Conservation (phyloP, 2,329 filamentous ascomycete genomes). For the Venturia aucupariae region DNA sequence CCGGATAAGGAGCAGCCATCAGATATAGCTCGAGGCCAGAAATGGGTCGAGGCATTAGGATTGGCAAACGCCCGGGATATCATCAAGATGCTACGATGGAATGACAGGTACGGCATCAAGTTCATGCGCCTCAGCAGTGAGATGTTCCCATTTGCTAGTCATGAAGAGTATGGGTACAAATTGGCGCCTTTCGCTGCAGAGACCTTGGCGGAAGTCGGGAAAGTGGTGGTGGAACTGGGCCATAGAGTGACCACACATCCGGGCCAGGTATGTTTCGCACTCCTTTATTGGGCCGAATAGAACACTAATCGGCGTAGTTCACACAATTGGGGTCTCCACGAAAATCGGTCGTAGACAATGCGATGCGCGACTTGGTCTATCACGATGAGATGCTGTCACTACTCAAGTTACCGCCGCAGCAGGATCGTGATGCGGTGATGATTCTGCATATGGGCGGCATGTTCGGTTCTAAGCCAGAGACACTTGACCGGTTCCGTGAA, state of each 20-base stretch:
- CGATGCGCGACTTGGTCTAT: slow-evolving; percentile 76
- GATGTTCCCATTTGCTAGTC: slow-evolving; percentile 95
- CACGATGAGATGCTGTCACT: slow-evolving; percentile 78
- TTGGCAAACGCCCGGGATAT: slow-evolving; percentile 77
- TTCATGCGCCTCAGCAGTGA: slow-evolving; percentile 90
- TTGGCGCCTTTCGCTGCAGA: slow-evolving; percentile 75
- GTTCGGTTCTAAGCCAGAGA: slow-evolving; percentile 77
- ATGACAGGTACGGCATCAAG: slow-evolving; percentile 81
- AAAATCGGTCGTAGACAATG: slow-evolving; percentile 63
- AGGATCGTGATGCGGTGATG: slow-evolving; percentile 82
- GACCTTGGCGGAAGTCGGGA: slow-evolving; percentile 65
- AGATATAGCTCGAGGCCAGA: slow-evolving; percentile 55
- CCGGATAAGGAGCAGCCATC: slow-evolving; percentile 65
- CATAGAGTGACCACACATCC: slow-evolving; percentile 87
- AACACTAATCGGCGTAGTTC: slow-evolving; percentile 42
- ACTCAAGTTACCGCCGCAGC: slow-evolving; percentile 66
- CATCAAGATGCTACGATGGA: slow-evolving; percentile 81
- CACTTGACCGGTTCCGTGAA: slow-evolving; percentile 65
- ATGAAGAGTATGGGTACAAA: slow-evolving; percentile 77
- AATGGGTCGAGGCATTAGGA: slow-evolving; percentile 68
- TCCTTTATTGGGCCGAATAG: slow-evolving; percentile 12
- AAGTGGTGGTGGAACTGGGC: slow-evolving; percentile 64
- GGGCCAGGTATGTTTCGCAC: slow-evolving; percentile 50
- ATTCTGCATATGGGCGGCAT: slow-evolving; percentile 88
- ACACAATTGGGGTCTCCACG: slow-evolving; percentile 84